phyloP scores from a whole-genome alignment of 2,329 filamentous ascomycete genomes.

The Trichoderma arundinaceum region DNA sequence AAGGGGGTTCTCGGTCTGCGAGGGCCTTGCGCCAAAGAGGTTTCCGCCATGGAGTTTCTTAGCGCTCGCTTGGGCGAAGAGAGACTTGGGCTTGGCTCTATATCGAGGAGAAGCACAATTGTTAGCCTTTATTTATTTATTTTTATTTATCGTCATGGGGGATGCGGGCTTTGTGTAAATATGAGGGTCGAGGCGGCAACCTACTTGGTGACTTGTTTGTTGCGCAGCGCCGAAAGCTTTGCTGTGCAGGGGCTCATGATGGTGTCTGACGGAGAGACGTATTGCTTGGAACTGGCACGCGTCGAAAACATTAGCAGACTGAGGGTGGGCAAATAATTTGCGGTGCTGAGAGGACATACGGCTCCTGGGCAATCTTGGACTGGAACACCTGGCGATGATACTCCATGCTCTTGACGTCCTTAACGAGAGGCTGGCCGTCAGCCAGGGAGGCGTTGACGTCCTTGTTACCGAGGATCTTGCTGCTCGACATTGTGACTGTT shows the following conservation, averaged over 20 bases:
- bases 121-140: constrained; percentile 3
- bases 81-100: constrained; percentile 70
- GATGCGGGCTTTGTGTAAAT: background rate
- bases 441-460: constrained; percentile 65
- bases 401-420: constrained; percentile 65
- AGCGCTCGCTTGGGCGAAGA: constrained; percentile 69
- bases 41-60: constrained; percentile 62
- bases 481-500: constrained; percentile 58
- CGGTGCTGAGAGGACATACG: constrained; percentile 54
- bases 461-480: constrained; percentile 67
- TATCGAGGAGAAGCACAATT: constrained; percentile 34
- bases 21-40: background rate
- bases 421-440: constrained; percentile 37
- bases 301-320: background rate
- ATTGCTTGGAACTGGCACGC: constrained; percentile 54
- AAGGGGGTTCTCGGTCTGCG: constrained; percentile 52
- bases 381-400: constrained; percentile 78
- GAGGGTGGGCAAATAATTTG: too few species aligned
- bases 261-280: constrained; percentile 84
- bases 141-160: background rate
- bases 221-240: constrained; percentile 80
- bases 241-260: constrained; percentile 87
- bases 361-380: constrained; percentile 70
- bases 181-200: constrained; percentile 40
- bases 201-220: constrained; percentile 80